These are phyloP conservation scores for Pythium phragmiticola DNA, from an alignment of 352 stramenopile species.

Conservation along the genomic window DNA sequence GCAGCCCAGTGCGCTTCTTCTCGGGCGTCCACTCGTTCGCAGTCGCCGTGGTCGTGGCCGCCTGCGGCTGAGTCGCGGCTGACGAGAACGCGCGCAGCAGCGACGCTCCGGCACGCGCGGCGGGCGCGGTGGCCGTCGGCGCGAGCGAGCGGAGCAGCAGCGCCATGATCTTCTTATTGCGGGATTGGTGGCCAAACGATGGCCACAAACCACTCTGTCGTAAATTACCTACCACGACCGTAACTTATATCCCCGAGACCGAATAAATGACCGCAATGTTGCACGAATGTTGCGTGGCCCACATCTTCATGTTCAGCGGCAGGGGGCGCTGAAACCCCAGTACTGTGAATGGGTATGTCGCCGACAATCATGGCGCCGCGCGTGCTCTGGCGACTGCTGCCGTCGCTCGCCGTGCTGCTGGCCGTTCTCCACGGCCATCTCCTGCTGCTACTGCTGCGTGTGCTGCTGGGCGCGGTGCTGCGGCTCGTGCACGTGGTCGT, in stretches of 20 bases:
- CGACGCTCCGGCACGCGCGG: constrained; percentile 15
- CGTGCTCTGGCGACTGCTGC: constrained; percentile 27
- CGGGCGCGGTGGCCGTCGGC: constrained; percentile 6
- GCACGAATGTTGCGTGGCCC: constrained; percentile 4
- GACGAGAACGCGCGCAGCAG: constrained; percentile 23
- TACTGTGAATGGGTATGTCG: neutral
- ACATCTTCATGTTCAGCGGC: neutral
- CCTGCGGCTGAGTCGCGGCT: neutral
- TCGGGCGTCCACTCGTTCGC: constrained; percentile 59
- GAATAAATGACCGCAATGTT: neutral
- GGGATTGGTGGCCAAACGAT: constrained; percentile 4
- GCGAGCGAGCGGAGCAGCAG: constrained; percentile 22
- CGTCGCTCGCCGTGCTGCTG: constrained; percentile 26
- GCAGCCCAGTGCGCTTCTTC: constrained; percentile 86
- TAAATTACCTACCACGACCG: neutral
- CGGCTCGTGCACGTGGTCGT: constrained; percentile 43
- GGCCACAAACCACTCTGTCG: constrained; percentile 1
- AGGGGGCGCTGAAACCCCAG: constrained; percentile 5
- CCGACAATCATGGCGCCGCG: neutral
- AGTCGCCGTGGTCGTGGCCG: neutral
- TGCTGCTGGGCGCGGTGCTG: constrained; percentile 8
- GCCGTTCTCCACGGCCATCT: constrained; percentile 11
- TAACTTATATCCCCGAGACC: neutral
- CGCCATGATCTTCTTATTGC: constrained; percentile 7
- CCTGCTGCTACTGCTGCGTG: constrained; percentile 12